Base-by-base conservation (phyloP, 148 eudicot species). In the Pouteria glomerata region DNA sequence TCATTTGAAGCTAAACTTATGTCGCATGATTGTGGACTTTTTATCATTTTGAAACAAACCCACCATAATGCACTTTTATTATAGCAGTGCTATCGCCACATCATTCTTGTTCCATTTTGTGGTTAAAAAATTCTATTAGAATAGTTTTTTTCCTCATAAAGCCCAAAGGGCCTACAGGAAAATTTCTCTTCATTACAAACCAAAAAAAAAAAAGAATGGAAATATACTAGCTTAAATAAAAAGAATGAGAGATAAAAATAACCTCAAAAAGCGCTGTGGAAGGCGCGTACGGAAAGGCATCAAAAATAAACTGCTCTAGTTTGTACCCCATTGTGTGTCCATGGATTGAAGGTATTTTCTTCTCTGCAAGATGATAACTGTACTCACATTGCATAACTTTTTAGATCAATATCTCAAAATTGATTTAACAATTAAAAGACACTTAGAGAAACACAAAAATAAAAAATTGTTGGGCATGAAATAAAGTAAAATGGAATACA, bases 351-450 rank as follows among this genome's bases (percentile, higher is more conserved):
- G 93, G 87, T 55, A 94, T 91, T 83, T 91, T 85, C 88, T 94
- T 94, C 82, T 94, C 98, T 4, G 98, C 98, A 77, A 94, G 87
- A 86, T 94, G 98, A 73, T 89, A 94, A 63, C 98, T 93, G 92
- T 85, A 79, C 66, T 56, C 63, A 45, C 67, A 78, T 69, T 57
- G 35, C 45, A 33, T 57, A 58, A 51, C 10, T 51, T 11, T 56
- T 41, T 21, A 35, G 47, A 65, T 64, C 55, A 66, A 45, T 45
- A 37, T 58, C 42, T 37, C 35, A 44, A 42, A 34, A 68, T 37
- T 73, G 47, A 60, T 8, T 50, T 35, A 37, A 51, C 35, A n/a
- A n/a, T 50, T 15, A 4, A 4, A 34, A 33, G 3, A 34, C 1
- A 3, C 26, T 26, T 60, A 47, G 44, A 37, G 34, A 27, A 31